These are phyloP conservation scores for Lachnellula occidentalis DNA, from an alignment of 2,329 filamentous ascomycete genomes.

Conservation along the genomic window DNA sequence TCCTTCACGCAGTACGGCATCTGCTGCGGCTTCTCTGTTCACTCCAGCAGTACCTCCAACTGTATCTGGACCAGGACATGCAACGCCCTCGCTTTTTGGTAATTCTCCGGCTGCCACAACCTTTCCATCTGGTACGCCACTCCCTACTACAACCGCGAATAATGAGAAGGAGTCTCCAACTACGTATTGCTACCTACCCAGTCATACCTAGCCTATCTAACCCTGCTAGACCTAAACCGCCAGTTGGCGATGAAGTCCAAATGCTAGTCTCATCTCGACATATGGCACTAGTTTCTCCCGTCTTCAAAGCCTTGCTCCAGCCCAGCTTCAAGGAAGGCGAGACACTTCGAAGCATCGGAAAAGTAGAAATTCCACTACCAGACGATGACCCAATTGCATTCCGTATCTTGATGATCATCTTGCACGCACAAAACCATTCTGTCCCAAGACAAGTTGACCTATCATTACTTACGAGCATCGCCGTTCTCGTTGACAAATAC, in stretches of 20 bases:
- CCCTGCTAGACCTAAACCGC: no score
- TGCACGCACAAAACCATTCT: not conserved
- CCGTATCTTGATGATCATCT: not conserved
- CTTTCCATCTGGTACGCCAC: no score
- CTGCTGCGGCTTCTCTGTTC: no score
- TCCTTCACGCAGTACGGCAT: no score
- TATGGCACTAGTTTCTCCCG: conserved; percentile 17
- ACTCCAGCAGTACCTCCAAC: no score
- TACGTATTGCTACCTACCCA: no score
- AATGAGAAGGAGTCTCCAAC: no score
- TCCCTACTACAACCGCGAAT: no score
- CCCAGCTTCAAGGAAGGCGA: conserved; percentile 16
- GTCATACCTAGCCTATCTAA: no score
- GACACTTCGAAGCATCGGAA: conserved; percentile 1
- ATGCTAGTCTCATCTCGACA: conserved; percentile 5
- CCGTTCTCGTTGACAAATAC: not conserved
- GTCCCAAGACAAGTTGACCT: not conserved
- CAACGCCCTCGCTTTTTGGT: no score
- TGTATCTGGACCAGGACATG: no score
- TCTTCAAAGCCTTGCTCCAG: conserved; percentile 21
- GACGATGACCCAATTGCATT: not conserved
- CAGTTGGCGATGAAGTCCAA: not conserved
- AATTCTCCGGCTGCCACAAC: no score
- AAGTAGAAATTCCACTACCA: conserved; percentile 6
- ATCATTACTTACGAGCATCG: not conserved